Conservation (phyloP, 192 early-diverging fungal genomes). For the Coemansia sp. region DNA sequence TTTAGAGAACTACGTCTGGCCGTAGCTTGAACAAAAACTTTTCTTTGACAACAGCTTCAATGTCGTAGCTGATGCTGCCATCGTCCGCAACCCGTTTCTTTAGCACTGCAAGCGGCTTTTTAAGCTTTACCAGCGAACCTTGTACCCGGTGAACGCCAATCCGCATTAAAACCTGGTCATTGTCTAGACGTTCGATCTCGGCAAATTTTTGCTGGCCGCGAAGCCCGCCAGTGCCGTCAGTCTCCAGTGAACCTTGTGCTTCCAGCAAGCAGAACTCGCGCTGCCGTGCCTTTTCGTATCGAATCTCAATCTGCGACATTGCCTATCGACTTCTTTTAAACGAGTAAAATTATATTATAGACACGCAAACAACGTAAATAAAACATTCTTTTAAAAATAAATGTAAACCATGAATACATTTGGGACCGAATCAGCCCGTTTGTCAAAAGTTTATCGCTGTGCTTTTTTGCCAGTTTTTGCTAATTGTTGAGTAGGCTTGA, state of each 20-base stretch:
- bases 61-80: constrained; percentile 11
- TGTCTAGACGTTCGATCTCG: constrained; percentile 31
- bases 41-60: constrained; percentile 43
- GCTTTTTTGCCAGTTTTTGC: too few species aligned
- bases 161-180: constrained; percentile 31
- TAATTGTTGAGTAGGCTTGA: too few species aligned
- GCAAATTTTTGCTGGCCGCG: constrained; percentile 42
- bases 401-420: too few species aligned
- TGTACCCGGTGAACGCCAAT: constrained; percentile 41
- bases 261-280: constrained; percentile 47
- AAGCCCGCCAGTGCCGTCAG: constrained; percentile 33
- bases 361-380: too few species aligned
- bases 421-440: too few species aligned
- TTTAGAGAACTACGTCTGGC: constrained; percentile 38
- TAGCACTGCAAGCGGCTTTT: constrained; percentile 45
- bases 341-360: too few species aligned
- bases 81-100: constrained; percentile 10
- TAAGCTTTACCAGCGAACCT: constrained; percentile 31
- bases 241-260: constrained; percentile 48
- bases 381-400: too few species aligned
- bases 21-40: constrained; percentile 51
- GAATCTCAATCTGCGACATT: constrained; percentile 48
- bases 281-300: constrained; percentile 24
- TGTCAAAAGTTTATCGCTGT: too few species aligned
- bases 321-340: constrained; percentile 74